These are phyloP conservation scores for Candida tammaniensis DNA, from an alignment of 805 yeast species.

Conservation along the genomic window DNA sequence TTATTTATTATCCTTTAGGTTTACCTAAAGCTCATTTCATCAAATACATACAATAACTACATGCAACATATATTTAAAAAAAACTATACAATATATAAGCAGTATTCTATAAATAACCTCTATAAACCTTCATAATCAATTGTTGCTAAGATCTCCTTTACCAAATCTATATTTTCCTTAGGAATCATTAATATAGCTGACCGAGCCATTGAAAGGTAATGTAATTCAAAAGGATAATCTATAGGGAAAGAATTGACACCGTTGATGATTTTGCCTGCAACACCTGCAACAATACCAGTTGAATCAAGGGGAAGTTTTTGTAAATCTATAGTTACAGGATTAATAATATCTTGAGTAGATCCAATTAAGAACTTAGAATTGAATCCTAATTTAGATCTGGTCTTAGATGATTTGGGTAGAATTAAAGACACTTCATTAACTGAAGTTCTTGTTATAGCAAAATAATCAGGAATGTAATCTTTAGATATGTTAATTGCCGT, in stretches of 20 bases:
- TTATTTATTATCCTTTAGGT: no score
- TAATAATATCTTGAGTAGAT: constrained; percentile 51
- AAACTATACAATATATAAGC: neutral
- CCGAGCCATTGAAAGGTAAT: constrained; percentile 58
- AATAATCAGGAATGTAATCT: constrained; percentile 37
- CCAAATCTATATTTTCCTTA: constrained; percentile 41
- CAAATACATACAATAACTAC: neutral
- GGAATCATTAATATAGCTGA: constrained; percentile 61
- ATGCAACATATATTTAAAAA: neutral
- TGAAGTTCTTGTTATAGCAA: constrained; percentile 53
- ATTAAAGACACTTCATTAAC: constrained; percentile 49
- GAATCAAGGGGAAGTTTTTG: constrained; percentile 53
- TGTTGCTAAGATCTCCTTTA: constrained; percentile 21
- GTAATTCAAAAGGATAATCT: constrained; percentile 43
- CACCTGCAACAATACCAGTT: constrained; percentile 66
- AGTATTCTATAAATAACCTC: neutral
- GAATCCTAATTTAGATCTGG: constrained; percentile 38
- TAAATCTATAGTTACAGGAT: constrained; percentile 58
- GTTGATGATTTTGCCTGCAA: constrained; percentile 48
- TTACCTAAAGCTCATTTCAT: no score
- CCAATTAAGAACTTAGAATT: constrained; percentile 47
- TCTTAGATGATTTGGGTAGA: constrained; percentile 40
- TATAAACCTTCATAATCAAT: constrained; percentile 5
- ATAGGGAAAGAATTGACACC: constrained; percentile 20
- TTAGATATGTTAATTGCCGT: constrained; percentile 38